Conservation (phyloP, 331 rosid genomes). For the Quercus tomentella region DNA sequence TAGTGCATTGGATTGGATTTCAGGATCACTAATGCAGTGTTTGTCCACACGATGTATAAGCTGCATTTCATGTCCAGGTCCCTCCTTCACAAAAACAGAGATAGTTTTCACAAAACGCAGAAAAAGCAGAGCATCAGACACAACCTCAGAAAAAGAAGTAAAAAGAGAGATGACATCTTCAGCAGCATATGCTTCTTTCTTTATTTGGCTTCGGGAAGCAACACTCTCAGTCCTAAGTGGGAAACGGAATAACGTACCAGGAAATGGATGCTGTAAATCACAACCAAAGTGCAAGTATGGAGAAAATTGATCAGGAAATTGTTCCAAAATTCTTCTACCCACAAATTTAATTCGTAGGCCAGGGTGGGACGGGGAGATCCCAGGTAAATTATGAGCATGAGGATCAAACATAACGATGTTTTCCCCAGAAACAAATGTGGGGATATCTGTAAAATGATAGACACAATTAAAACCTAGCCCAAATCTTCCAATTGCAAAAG, state of each 20-base stretch:
- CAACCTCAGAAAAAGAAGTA: constrained; percentile 73
- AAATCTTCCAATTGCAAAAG: constrained; percentile 98
- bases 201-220: constrained; percentile 94
- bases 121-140: constrained; percentile 86
- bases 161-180: constrained; percentile 86
- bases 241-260: constrained; percentile 94
- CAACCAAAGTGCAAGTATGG: constrained; percentile 91
- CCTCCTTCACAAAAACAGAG: constrained; percentile 85
- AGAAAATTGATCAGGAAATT: constrained; percentile 98
- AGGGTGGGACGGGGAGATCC: constrained; percentile 99
- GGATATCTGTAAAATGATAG: constrained; percentile 96
- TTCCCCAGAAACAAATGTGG: constrained; percentile 96
- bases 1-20: constrained; percentile 45
- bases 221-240: constrained; percentile 77
- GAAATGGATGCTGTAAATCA: constrained; percentile 83
- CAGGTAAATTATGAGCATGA: constrained; percentile 90
- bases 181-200: constrained; percentile 81
- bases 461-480: constrained; percentile 98
- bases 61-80: constrained; percentile 75
- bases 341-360: constrained; percentile 89
- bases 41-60: constrained; percentile 72
- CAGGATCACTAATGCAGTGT: constrained; percentile 57
- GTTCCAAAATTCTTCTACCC: constrained; percentile 86
- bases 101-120: constrained; percentile 75
- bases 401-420: constrained; percentile 97